Percentiles rank a stretch among this genome's conserved stretches.
Conservation (phyloP, 1,284 basidiomycete species). For the Phellopilus nigrolimitatus region DNA sequence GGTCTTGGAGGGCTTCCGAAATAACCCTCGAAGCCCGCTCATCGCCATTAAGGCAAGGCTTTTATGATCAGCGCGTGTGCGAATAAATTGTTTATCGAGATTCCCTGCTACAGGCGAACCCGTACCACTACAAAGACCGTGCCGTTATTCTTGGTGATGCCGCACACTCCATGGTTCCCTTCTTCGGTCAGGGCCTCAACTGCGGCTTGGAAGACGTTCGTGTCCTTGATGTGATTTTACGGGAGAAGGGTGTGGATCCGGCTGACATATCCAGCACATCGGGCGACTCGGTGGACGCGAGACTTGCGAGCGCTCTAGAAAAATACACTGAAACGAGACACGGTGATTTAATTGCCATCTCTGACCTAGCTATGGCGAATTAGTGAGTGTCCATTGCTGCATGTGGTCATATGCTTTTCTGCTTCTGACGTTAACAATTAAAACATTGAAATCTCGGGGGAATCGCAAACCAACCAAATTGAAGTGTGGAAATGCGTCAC, state of each 20-base stretch:
- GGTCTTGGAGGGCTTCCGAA: conserved; percentile 71
- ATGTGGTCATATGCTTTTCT: neutral
- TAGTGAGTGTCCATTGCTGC: conserved; percentile 62
- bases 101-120: conserved; percentile 54
- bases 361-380: conserved; percentile 89
- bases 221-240: conserved; percentile 75
- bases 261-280: conserved; percentile 29
- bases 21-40: conserved; percentile 83
- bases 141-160: conserved; percentile 91
- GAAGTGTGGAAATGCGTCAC: conserved; percentile 91
- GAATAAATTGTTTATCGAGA: conserved; percentile 10
- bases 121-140: conserved; percentile 88
- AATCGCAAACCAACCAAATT: conserved; percentile 11
- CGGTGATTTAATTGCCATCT: conserved; percentile 87
- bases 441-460: conserved; percentile 13
- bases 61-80: conserved; percentile 23
- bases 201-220: conserved; percentile 97
- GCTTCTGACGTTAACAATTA: conserved; percentile 4
- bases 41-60: conserved; percentile 83
- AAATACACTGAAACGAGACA: conserved; percentile 80
- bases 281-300: conserved; percentile 41
- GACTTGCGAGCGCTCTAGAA: conserved; percentile 62
- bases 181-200: conserved; percentile 98
- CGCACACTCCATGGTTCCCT: conserved; percentile 96
- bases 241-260: conserved; percentile 57